Conservation (phyloP, 164 flowering plant species). For the Magnolia officinalis region DNA sequence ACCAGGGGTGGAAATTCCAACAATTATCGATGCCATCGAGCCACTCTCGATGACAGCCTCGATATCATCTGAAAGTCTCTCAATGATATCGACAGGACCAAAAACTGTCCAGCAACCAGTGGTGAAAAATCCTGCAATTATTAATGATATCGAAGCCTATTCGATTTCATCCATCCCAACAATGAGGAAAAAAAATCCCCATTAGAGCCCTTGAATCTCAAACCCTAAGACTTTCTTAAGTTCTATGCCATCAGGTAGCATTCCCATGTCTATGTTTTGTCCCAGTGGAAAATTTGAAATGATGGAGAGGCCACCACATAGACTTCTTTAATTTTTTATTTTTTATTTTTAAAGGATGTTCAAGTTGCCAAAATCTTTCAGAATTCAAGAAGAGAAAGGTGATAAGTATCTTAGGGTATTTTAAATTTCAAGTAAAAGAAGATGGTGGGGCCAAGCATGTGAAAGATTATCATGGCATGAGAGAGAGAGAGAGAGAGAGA, state of each 20-base stretch:
- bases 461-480: neutral
- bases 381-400: neutral
- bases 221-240: neutral
- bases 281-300: neutral
- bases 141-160: no score
- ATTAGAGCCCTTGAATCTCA: neutral
- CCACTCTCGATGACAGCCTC: no score
- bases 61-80: no score
- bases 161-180: no score
- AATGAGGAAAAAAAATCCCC: no score
- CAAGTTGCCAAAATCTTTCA: neutral
- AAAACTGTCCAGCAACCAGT: no score
- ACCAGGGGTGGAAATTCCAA: no score
- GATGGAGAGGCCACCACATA: neutral
- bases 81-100: no score
- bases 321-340: no score
- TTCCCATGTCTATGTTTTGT: neutral
- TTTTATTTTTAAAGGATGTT: neutral
- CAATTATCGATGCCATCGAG: no score
- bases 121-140: no score
- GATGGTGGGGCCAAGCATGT: neutral
- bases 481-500: neutral
- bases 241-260: neutral
- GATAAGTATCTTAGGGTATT: no score
- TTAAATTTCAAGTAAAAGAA: neutral